Conservation (phyloP, 257 asterid genomes). For the Thymus quinquecostatus region DNA sequence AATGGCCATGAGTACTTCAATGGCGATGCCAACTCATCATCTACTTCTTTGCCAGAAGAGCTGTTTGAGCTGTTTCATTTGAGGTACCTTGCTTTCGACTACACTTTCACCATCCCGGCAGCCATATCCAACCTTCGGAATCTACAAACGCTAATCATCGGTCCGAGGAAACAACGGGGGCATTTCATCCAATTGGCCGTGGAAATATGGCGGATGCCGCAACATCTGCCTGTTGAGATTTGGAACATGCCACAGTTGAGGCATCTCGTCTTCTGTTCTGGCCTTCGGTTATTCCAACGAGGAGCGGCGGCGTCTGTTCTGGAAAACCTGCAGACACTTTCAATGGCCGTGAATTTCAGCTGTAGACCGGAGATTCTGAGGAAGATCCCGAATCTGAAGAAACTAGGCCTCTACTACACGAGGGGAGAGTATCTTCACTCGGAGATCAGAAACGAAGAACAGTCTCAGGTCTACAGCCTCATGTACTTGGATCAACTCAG, state of each 20-base stretch:
- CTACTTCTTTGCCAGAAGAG: neutral
- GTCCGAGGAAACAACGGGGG: neutral
- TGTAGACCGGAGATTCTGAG: neutral
- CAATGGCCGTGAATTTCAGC: neutral
- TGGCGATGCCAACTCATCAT: neutral
- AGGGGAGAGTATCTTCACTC: neutral
- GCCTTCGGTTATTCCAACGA: neutral
- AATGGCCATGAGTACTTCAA: neutral
- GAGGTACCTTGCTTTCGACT: constrained; percentile 17
- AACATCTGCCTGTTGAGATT: constrained; percentile 8
- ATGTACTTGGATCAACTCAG: neutral
- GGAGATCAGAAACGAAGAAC: neutral
- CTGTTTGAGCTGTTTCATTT: constrained; percentile 25
- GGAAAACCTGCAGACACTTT: constrained; percentile 22
- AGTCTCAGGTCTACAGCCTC: neutral
- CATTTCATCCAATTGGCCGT: neutral
- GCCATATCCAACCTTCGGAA: constrained; percentile 25
- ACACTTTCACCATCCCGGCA: neutral
- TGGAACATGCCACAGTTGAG: constrained; percentile 25
- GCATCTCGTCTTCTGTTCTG: neutral
- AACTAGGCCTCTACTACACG: constrained; percentile 1
- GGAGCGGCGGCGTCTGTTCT: neutral
- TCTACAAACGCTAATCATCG: constrained; percentile 24
- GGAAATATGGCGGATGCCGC: constrained; percentile 19
- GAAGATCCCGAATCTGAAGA: constrained; percentile 16